Conservation (phyloP, 2,329 filamentous ascomycete genomes). For the Epichloe gansuensis region DNA sequence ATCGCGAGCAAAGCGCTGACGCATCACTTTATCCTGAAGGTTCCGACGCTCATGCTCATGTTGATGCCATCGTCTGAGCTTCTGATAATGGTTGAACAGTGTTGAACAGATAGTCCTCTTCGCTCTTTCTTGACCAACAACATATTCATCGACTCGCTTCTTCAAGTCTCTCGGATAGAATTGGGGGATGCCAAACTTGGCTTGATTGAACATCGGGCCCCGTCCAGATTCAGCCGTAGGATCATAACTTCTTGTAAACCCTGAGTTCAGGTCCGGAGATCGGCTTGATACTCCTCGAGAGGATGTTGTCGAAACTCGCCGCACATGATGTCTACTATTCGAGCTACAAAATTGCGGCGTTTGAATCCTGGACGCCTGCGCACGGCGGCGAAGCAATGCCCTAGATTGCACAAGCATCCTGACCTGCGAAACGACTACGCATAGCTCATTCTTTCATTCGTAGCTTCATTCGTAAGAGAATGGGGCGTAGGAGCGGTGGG, state of each 20-base stretch:
- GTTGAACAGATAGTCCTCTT: conserved; percentile 89
- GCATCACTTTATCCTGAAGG: conserved; percentile 49
- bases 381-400: background rate
- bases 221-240: conserved; percentile 38
- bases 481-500: background rate
- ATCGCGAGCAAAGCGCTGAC: conserved; percentile 59
- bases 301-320: conserved; percentile 1
- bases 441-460: background rate
- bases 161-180: conserved; percentile 64
- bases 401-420: conserved; percentile 3
- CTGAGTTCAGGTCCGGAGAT: conserved; percentile 39
- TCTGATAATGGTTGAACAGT: conserved; percentile 94
- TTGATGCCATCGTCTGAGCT: conserved; percentile 64
- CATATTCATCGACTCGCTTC: conserved; percentile 85
- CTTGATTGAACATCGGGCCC: conserved; percentile 47
- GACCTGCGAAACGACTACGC: background rate
- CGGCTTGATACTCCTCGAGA: conserved; percentile 21
- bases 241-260: conserved; percentile 48
- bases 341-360: background rate
- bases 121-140: conserved; percentile 87
- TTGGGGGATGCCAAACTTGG: conserved; percentile 44
- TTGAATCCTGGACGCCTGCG: background rate
- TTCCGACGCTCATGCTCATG: conserved; percentile 56
- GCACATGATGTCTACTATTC: background rate
- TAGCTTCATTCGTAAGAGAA: background rate